Evolutionary conservation across 1,139 yeast genomes (phyloP), one percentile per base, ranked within the genome.

Genomic region (Oligophagozyma castellii): DNA sequence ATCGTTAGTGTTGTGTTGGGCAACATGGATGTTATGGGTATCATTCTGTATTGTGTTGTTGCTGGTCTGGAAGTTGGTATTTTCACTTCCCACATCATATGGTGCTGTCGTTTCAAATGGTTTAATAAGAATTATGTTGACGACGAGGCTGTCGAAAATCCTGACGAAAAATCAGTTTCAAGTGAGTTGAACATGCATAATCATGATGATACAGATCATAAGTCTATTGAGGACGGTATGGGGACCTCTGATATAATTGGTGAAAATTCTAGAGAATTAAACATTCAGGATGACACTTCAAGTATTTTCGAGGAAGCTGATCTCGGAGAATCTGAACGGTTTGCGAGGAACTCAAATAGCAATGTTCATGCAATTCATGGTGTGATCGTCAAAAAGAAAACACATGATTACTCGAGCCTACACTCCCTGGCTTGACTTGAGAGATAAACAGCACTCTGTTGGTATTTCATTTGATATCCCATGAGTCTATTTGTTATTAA

Each of bases 1-100:
- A 61, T 80, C 48, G 58, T 76, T 36, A 69, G 84, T 51, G 63
- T 77, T 24, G 56, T 71, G n/a, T 64, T 70, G 28, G 76, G 77
- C 1, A 54, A 55, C 24, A 54, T 78, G 57, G 95, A 84, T 49
- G 53, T 74, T 21, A 67, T 86, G 70, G 92, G 95, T 33, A 67
- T 81, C 38, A 62, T 77, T 0, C 59, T 84, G 26, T 86, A 84
- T 49, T 66, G 71, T 6, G 59, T 81, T 14, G 83, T 86, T 28
- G 65, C 83, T 12, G 71, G 57, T 1, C 49, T 84, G 46, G 96
- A 86, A 47, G 36, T 73, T 3, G 95, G 95, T 0, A 80, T 86
- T 16, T 73, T 79, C 41, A 25, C 58, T 0, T 68, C 81, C 33
- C 95, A 83, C 30, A 43, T 62, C 11, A 56, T 77, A 5, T 84